Percentiles rank a stretch among this genome's conserved stretches.
Evolutionary conservation across 306 rosid genomes (phyloP).

Genomic region (Ormosia emarginata): DNA sequence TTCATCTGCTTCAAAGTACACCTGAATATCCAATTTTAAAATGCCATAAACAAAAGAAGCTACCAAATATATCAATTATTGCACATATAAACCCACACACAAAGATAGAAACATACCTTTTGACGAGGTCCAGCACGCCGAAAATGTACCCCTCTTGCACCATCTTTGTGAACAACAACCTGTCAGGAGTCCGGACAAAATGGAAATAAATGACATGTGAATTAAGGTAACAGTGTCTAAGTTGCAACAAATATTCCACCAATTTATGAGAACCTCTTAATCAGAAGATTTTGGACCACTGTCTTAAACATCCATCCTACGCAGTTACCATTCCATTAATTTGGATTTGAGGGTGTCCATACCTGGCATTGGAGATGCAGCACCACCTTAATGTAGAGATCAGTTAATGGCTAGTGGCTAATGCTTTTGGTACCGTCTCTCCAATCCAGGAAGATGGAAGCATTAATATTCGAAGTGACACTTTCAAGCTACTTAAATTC

Average conservation of each 20-base stretch:
- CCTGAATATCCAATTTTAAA: constrained; percentile 40
- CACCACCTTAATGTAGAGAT: too few species aligned
- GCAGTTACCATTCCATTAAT: constrained; percentile 8
- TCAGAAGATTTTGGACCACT: not conserved
- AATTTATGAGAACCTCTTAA: constrained; percentile 9
- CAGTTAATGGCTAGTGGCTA: not conserved
- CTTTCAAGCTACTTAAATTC: too few species aligned
- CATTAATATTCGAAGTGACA: too few species aligned
- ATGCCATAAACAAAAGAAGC: not conserved
- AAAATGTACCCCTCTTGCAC: constrained; percentile 87
- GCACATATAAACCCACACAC: not conserved
- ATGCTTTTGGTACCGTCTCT: not conserved
- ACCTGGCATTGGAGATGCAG: constrained; percentile 7
- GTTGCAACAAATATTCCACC: not conserved
- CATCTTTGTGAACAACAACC: constrained; percentile 78
- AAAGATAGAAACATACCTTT: constrained; percentile 36
- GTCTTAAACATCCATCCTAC: not conserved
- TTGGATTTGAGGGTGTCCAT: not conserved
- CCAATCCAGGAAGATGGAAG: not conserved
- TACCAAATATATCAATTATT: not conserved
- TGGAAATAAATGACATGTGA: not conserved
- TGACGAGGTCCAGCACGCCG: constrained; percentile 99
- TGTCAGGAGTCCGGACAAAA: constrained; percentile 20
- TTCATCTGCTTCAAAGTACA: constrained; percentile 78
- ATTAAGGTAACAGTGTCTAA: not conserved